Evolutionary conservation across 148 eudicot genomes (phyloP), one percentile per base, ranked within the genome.

Genomic region (Vaccinium macrocarpon): DNA sequence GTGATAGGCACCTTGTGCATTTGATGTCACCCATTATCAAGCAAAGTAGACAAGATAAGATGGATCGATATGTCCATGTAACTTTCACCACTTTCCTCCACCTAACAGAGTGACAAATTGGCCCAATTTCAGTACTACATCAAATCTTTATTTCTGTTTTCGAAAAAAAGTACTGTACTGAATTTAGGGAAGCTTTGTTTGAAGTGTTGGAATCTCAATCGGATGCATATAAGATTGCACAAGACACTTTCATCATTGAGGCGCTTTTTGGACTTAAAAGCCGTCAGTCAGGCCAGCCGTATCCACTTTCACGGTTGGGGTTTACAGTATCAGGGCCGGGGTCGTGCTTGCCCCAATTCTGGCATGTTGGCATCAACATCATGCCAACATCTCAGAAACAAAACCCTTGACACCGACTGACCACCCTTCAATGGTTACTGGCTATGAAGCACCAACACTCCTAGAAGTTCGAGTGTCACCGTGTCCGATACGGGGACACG

Each of bases 1-100:
- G 21, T 87, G 82, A 90, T 89, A 84, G 90, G 84, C 90, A 81
- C 83, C 84, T 89, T 86, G 83, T 89, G 76, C 87, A 56, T 81
- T 56, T 91, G 92, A 92, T 85, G 95, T 87, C 84, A 89, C 90
- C 93, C 93, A 92, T 89, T 89, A 85, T 83, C 48, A 77, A 16
- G 38, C 38, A 68, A 68, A 68, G 73, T 68, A 68, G 11, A 1
- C 38, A 12, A 68, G 73, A 68, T 68, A 68, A 68, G 73, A 27
- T 27, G 10, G 0, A 68, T 25, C 13, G 73, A 68, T 68, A 25
- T 68, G 73, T 68, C 4, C 18, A 27, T 13, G 38, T 27, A 68
- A 68, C 38, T 68, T 68, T 68, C 73, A 68, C 16, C 73, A 68
- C 73, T 68, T 66, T 68, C 73, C 73, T 25, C 38, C 73, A 11